Evolutionary conservation across 2,329 filamentous ascomycete species (phyloP), one percentile per base, ranked within the genome.

Genomic region (Coccinonectria pachysandricola): DNA sequence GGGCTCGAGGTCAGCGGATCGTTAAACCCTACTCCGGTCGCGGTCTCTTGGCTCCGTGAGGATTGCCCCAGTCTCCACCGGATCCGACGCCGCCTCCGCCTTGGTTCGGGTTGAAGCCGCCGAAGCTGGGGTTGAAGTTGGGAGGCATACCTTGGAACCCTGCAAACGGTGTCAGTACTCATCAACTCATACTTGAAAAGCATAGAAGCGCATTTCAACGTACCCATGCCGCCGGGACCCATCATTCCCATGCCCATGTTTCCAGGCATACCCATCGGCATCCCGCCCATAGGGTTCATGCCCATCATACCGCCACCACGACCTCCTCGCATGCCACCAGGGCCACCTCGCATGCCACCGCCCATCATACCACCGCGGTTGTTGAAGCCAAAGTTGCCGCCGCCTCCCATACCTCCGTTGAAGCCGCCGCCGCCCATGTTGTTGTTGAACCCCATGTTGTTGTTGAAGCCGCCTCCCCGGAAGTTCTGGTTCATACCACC

Each of bases 1-100:
- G n/a, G n/a, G n/a, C n/a, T n/a, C n/a, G n/a, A n/a, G n/a, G n/a
- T n/a, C n/a, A n/a, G n/a, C n/a, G n/a, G n/a, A n/a, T n/a, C n/a
- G n/a, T n/a, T n/a, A n/a, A n/a, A 21, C 29, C 24, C 53, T 62
- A 68, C 50, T 87, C 83, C 34, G 81, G 80, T 36, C 83, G 71
- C 39, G 80, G 78, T 40, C 83, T 68, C 60, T 91, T 91, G 4
- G 77, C 75, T 15, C 81, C 81, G 42, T 88, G 83, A 5, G 83
- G 83, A 46, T 88, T 88, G 64, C 81, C 82, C 55, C 74, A 75
- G 29, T 77, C 76, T 31, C 75, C 57, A 29, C 56, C 58, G 24
- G 55, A 60, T 20, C 56, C 56, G 24, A 53, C 55, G 21, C 52
- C 54, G 28, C n/a, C n/a, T 19, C 17, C 17, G 17, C 59, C 57